Conservation (phyloP, 148 eudicot genomes). For the Spergularia bocconei region DNA sequence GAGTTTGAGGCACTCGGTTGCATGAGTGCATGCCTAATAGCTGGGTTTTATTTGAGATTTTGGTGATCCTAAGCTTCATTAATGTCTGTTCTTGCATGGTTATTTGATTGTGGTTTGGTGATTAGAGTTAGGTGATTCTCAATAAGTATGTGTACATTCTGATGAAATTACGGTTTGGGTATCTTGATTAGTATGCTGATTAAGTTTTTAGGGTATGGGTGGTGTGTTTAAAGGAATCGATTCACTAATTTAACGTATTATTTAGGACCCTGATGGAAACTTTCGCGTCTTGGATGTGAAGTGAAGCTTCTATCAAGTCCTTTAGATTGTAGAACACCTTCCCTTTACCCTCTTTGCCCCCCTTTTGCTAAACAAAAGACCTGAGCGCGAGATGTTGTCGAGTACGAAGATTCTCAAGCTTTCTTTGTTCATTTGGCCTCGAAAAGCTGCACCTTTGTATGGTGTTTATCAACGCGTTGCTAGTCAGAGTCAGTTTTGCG, state of each 20-base stretch:
- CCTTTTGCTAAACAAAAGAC: neutral
- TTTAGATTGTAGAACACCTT: conserved; percentile 1
- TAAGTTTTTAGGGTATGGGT: conserved; percentile 1
- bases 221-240: neutral
- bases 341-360: neutral
- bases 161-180: neutral
- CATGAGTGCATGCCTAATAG: neutral
- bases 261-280: conserved; percentile 12
- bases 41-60: neutral
- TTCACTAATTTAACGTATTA: conserved; percentile 16
- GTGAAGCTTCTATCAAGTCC: conserved; percentile 17
- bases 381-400: conserved; percentile 15
- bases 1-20: neutral
- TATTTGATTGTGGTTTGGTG: neutral
- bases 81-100: neutral
- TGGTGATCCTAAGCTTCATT: neutral
- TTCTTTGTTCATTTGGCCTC: conserved; percentile 14
- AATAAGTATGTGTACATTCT: too few relatives aligned
- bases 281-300: conserved; percentile 5
- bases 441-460: conserved; percentile 10
- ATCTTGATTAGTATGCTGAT: conserved; percentile 1
- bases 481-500: conserved; percentile 12
- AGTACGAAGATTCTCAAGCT: conserved; percentile 18
- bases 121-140: neutral
- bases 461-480: conserved; percentile 7